Evolutionary conservation across 1,284 basidiomycete genomes (phyloP).

Genomic region (Heterobasidion parviporum): DNA sequence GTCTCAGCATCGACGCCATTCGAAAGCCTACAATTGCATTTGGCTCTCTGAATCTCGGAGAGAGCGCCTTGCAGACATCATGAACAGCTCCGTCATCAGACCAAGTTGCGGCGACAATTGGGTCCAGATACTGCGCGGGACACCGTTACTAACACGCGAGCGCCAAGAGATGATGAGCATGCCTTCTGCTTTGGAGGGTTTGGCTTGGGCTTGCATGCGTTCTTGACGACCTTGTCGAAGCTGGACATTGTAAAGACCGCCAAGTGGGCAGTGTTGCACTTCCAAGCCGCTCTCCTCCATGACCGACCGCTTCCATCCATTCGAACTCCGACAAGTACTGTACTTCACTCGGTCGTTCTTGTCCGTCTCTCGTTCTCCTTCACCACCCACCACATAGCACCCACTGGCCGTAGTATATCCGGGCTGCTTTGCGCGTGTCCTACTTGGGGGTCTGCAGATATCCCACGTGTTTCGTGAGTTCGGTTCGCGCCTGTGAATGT

Average conservation of each 20-base stretch:
- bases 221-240: constrained; percentile 83
- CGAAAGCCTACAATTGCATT: constrained; percentile 69
- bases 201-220: constrained; percentile 91
- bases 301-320: neutral
- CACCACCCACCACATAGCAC: no score
- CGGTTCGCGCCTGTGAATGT: neutral
- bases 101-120: constrained; percentile 93
- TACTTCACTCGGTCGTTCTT: no score
- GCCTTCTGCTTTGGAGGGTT: constrained; percentile 92
- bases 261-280: neutral
- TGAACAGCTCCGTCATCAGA: constrained; percentile 86
- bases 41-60: constrained; percentile 79
- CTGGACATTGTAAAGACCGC: constrained; percentile 46
- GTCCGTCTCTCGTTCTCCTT: no score
- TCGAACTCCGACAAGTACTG: neutral
- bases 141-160: neutral
- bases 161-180: constrained; percentile 8
- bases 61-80: constrained; percentile 86
- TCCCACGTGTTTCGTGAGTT: neutral
- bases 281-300: neutral
- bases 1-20: neutral
- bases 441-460: no score
- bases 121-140: constrained; percentile 63
- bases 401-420: no score
- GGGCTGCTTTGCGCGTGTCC: no score